phyloP scores from a whole-genome alignment of 192 early-diverging fungal genomes.

The Paraglomus occultum region DNA sequence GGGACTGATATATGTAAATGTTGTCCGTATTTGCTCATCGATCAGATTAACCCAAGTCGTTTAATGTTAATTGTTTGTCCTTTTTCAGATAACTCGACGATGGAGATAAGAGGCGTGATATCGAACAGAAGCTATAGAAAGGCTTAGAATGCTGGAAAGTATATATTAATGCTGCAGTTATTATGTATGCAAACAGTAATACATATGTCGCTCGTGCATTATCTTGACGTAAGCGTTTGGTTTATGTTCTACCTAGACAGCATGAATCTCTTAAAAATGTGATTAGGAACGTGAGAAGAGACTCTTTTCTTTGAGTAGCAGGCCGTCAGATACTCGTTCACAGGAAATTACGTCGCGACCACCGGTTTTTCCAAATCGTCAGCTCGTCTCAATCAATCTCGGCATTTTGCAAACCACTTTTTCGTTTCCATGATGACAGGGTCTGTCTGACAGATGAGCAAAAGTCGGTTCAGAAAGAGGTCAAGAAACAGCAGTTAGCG shows the following conservation, averaged over 20 bases:
- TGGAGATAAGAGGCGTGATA: not conserved
- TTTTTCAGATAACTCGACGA: constrained; percentile 6
- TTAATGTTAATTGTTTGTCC: too few relatives aligned
- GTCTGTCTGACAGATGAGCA: not conserved
- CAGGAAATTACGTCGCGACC: too few relatives aligned
- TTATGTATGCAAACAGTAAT: not conserved
- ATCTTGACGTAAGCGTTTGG: constrained; percentile 2
- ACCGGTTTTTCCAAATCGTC: too few relatives aligned
- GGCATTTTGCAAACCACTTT: not conserved
- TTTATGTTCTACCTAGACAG: not conserved
- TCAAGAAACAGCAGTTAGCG: not conserved
- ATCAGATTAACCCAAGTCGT: too few relatives aligned
- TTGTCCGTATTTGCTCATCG: too few relatives aligned
- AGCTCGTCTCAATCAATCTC: too few relatives aligned
- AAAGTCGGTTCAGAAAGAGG: not conserved
- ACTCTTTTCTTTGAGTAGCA: not conserved
- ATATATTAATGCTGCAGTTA: not conserved
- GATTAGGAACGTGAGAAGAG: too few relatives aligned
- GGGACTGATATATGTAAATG: too few relatives aligned
- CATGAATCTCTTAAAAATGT: constrained; percentile 8
- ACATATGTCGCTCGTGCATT: constrained; percentile 20
- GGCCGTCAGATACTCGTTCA: not conserved
- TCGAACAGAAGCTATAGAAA: constrained; percentile 20
- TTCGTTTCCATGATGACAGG: not conserved
- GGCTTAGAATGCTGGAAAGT: constrained; percentile 10